These are phyloP conservation scores for Populus davidiana DNA, from an alignment of 345 rosid species.

Conservation along the genomic window DNA sequence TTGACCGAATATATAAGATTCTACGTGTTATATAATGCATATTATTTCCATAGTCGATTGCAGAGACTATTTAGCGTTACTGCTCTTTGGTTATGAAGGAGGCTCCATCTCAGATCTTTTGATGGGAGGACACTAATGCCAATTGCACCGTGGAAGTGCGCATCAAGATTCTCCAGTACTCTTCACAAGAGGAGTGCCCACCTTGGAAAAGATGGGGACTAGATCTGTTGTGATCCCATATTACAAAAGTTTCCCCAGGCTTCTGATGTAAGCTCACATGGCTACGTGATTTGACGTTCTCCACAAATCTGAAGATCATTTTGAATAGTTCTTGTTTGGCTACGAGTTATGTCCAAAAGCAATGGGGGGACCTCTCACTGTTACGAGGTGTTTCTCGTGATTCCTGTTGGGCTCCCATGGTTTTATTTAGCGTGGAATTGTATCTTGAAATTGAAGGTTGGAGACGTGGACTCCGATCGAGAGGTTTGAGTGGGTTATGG, in stretches of 20 bases:
- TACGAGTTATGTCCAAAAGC: neutral
- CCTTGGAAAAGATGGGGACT: neutral
- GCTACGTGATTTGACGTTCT: conserved; percentile 2
- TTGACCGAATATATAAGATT: conserved; percentile 16
- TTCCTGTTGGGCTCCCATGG: neutral
- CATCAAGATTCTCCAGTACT: too few species aligned
- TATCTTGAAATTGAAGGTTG: neutral
- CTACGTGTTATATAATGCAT: neutral
- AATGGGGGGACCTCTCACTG: neutral
- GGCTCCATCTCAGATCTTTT: too few species aligned
- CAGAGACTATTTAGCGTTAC: neutral
- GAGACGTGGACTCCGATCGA: neutral
- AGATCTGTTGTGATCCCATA: too few species aligned
- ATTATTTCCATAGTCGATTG: neutral
- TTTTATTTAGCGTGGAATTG: too few species aligned
- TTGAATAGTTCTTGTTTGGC: conserved; percentile 1
- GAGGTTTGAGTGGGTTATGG: too few species aligned
- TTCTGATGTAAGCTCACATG: neutral
- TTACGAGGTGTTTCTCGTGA: neutral
- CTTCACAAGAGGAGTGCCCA: neutral
- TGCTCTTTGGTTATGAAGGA: neutral
- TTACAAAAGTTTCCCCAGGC: neutral
- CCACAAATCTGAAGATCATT: neutral
- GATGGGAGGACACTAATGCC: too few species aligned
- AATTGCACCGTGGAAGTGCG: neutral